These are phyloP conservation scores for Kluyveromyces starmeri DNA, from an alignment of 805 yeast species.

Conservation along the genomic window DNA sequence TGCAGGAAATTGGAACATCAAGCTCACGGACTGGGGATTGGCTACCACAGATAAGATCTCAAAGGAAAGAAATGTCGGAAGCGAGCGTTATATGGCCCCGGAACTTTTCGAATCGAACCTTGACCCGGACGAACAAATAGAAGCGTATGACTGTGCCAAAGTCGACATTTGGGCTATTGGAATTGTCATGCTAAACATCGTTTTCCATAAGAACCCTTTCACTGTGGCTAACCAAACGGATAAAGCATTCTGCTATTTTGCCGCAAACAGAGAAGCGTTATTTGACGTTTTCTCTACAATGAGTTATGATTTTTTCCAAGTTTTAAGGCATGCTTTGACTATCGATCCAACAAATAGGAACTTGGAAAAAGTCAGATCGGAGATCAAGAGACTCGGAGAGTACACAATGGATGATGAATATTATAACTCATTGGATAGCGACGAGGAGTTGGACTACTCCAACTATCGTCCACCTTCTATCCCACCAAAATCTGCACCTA, in stretches of 20 bases:
- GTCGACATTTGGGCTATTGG: slow-evolving; percentile 90
- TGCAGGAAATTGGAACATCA: slow-evolving; percentile 44
- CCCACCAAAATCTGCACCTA: slow-evolving; percentile 10
- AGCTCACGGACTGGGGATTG: slow-evolving; percentile 70
- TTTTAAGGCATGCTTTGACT: slow-evolving; percentile 65
- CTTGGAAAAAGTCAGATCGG: slow-evolving; percentile 48
- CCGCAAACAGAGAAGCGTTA: slow-evolving; percentile 77
- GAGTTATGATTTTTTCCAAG: slow-evolving; percentile 82
- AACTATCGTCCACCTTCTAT: slow-evolving; percentile 5
- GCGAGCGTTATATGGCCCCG: slow-evolving; percentile 93
- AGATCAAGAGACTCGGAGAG: slow-evolving; percentile 48
- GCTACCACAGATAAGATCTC: slow-evolving; percentile 46
- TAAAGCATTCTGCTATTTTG: slow-evolving; percentile 76
- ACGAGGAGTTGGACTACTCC: slow-evolving; percentile 16
- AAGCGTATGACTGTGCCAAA: slow-evolving; percentile 66
- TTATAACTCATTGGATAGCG: slow-evolving; percentile 37
- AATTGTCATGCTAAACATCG: slow-evolving; percentile 67
- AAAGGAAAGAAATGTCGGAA: slow-evolving; percentile 76
- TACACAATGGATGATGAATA: slow-evolving; percentile 80
- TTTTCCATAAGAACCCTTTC: slow-evolving; percentile 87
- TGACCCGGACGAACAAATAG: slow-evolving; percentile 33
- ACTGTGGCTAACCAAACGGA: slow-evolving; percentile 72
- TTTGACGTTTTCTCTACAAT: slow-evolving; percentile 87
- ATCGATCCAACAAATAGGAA: slow-evolving; percentile 84
- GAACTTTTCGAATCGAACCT: slow-evolving; percentile 59